phyloP scores from a whole-genome alignment of 805 yeast genomes.

The Yarrowia hollandica region DNA sequence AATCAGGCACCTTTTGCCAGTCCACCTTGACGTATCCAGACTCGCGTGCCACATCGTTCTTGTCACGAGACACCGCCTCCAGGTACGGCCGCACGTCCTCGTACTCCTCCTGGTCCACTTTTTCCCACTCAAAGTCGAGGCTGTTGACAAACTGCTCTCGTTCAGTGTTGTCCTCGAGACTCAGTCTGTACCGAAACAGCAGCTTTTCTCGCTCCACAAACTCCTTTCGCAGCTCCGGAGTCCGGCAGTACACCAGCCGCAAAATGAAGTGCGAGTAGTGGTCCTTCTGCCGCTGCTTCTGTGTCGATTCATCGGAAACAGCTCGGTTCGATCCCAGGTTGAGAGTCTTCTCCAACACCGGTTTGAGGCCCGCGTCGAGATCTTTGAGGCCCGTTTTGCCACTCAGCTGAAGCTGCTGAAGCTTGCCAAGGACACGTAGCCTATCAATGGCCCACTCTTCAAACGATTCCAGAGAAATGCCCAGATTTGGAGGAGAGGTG shows the following conservation, averaged over 20 bases:
- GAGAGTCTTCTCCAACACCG: slow-evolving; percentile 53
- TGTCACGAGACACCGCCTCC: slow-evolving; percentile 48
- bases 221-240: slow-evolving; percentile 74
- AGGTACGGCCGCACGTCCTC: slow-evolving; percentile 54
- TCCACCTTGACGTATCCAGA: slow-evolving; percentile 73
- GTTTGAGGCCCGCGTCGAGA: slow-evolving; percentile 62
- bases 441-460: slow-evolving; percentile 96
- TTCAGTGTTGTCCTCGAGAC: slow-evolving; percentile 60
- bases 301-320: slow-evolving; percentile 31
- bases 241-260: slow-evolving; percentile 83
- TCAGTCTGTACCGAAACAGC: slow-evolving; percentile 73
- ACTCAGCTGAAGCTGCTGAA: slow-evolving; percentile 5
- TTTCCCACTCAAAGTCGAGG: slow-evolving; percentile 70
- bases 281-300: slow-evolving; percentile 76
- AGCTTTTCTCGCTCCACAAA: slow-evolving; percentile 75
- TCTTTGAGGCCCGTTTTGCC: slow-evolving; percentile 86
- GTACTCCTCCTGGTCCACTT: slow-evolving; percentile 61
- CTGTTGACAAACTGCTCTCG: slow-evolving; percentile 68
- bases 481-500: slow-evolving; percentile 72
- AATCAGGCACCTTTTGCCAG: slow-evolving; percentile 78
- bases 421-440: slow-evolving; percentile 56
- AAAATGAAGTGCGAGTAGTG: slow-evolving; percentile 88
- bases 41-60: not conserved
- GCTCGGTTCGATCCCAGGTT: slow-evolving; percentile 44
- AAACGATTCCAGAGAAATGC: slow-evolving; percentile 87